Evolutionary conservation across 2,329 filamentous ascomycete species (phyloP), one percentile per base, ranked within the genome.

Genomic region (Hypoxylon sp.): DNA sequence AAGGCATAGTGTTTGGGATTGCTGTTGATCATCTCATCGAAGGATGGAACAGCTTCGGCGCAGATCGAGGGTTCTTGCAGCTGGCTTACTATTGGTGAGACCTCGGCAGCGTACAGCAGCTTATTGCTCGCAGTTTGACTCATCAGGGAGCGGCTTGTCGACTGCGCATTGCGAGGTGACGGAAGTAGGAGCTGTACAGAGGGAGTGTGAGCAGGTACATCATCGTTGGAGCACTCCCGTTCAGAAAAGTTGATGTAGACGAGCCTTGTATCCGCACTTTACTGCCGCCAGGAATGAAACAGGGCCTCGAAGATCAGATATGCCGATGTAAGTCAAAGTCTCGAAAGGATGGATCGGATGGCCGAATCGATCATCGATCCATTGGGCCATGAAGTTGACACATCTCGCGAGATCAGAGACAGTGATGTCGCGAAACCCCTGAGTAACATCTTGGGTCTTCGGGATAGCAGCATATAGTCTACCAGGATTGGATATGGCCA

Each of bases 181-280:
- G 58, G 58, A 6, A 62, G 20, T 0, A 67, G 37, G 17, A 65
- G 43, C 60, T 67, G 27, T 10, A 13, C n/a, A 42, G 8, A 15
- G 6, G 35, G n/a, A n/a, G n/a, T n/a, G n/a, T n/a, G n/a, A n/a
- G n/a, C n/a, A n/a, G n/a, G n/a, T n/a, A n/a, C n/a, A n/a, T n/a
- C n/a, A n/a, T n/a, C n/a, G n/a, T n/a, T n/a, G n/a, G n/a, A n/a
- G n/a, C n/a, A n/a, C n/a, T n/a, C n/a, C n/a, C n/a, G n/a, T n/a
- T n/a, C n/a, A n/a, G n/a, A n/a, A n/a, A n/a, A n/a, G n/a, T n/a
- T 54, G 17, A 27, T 42, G 9, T 13, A n/a, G n/a, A n/a, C n/a
- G n/a, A n/a, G 63, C 72, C 37, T 72, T 73, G 43, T 74, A 73
- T 2, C 74, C 74, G 26, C 69, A 70, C 56, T 75, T 75, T 38